Evolutionary conservation across 2,329 filamentous ascomycete genomes (phyloP).

Genomic region (Talaromyces rugulosus): DNA sequence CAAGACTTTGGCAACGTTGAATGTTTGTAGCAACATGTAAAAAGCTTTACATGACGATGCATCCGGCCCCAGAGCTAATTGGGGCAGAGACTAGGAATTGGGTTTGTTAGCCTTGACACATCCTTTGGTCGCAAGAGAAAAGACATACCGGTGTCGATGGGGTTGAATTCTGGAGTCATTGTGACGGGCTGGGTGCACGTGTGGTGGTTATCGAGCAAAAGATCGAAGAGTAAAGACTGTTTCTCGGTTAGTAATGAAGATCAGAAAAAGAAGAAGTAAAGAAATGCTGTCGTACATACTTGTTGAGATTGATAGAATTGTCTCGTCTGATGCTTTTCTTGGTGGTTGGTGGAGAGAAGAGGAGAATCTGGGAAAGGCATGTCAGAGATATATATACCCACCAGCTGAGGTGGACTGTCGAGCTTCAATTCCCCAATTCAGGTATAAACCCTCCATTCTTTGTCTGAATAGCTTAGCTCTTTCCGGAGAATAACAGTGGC

Average conservation of each 20-base stretch:
- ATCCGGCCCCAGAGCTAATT: neutral
- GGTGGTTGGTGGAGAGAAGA: neutral
- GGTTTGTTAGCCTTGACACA: neutral
- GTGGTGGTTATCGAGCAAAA: neutral
- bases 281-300: neutral
- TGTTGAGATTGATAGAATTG: neutral
- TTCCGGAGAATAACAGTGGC: neutral
- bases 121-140: neutral
- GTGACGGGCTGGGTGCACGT: neutral
- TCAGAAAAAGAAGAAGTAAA: neutral
- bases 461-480: neutral
- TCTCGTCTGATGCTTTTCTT: neutral
- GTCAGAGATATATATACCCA: neutral
- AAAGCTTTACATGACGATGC: slow-evolving; percentile 10
- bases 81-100: slow-evolving; percentile 1
- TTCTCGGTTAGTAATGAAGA: neutral
- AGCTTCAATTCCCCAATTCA: neutral
- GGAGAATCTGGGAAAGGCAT: neutral
- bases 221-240: neutral
- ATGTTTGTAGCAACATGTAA: neutral
- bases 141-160: slow-evolving; percentile 9
- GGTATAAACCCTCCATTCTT: neutral
- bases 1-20: neutral
- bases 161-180: slow-evolving; percentile 10
- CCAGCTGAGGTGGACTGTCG: neutral